These are phyloP conservation scores for Globisporangium uncinulatum DNA, from an alignment of 352 stramenopile genomes.

Conservation along the genomic window DNA sequence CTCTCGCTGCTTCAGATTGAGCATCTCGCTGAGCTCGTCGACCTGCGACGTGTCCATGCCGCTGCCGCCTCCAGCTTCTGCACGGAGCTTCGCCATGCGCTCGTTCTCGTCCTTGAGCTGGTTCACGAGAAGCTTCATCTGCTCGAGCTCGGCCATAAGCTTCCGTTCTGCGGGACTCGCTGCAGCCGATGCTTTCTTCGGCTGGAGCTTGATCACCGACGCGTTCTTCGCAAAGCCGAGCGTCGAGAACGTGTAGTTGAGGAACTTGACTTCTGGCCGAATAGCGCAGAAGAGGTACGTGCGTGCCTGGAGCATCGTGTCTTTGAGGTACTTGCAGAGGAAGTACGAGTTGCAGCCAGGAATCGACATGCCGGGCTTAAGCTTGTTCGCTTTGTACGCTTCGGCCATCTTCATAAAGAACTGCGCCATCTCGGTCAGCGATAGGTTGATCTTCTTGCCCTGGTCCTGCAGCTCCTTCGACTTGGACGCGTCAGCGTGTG, in stretches of 20 bases:
- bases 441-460: constrained; percentile 96
- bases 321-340: constrained; percentile 95
- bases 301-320: constrained; percentile 92
- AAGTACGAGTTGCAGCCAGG: constrained; percentile 94
- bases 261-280: constrained; percentile 90
- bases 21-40: constrained; percentile 56
- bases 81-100: constrained; percentile 55
- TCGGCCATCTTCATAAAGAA: constrained; percentile 98
- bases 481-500: constrained; percentile 87
- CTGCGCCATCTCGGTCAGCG: constrained; percentile 93
- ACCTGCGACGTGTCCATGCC: constrained; percentile 28
- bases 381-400: constrained; percentile 91
- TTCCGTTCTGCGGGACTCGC: constrained; percentile 89
- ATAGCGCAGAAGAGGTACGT: constrained; percentile 94
- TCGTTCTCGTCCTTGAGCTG: constrained; percentile 83
- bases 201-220: constrained; percentile 92
- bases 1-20: constrained; percentile 68
- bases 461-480: constrained; percentile 94
- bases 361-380: constrained; percentile 91
- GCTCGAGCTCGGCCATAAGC: constrained; percentile 92
- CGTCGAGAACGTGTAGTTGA: constrained; percentile 93
- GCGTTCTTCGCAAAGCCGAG: constrained; percentile 93
- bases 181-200: constrained; percentile 92
- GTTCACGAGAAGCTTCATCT: constrained; percentile 89
- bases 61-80: constrained; percentile 15